These are phyloP conservation scores for Leishmania gerbilli DNA, from an alignment of 208 protist genomes.

Conservation along the genomic window DNA sequence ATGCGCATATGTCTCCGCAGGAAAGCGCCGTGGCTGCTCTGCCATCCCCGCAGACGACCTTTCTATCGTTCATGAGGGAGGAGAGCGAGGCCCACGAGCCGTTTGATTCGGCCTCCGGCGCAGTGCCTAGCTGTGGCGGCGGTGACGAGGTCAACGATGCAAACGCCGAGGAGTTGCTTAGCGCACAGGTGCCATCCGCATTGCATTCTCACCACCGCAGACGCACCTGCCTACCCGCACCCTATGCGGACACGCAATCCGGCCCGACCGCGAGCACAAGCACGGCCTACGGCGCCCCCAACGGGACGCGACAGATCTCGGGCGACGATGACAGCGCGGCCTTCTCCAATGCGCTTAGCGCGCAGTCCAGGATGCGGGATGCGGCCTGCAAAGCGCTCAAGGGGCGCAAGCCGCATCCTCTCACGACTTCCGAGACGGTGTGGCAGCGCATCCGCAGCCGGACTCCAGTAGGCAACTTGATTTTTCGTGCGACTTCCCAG, in stretches of 20 bases:
- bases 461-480: conserved; percentile 42
- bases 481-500: conserved; percentile 31
- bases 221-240: neutral
- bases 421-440: conserved; percentile 26
- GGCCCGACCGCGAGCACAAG: neutral
- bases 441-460: conserved; percentile 33
- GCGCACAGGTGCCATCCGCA: neutral
- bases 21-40: neutral
- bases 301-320: neutral
- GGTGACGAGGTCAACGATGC: neutral
- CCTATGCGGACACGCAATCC: neutral
- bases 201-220: neutral
- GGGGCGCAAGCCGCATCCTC: conserved; percentile 14
- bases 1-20: neutral
- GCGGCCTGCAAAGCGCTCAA: conserved; percentile 15
- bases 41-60: neutral
- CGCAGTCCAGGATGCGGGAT: conserved; percentile 8
- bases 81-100: conserved; percentile 3
- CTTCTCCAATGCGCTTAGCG: neutral
- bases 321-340: neutral
- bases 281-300: neutral
- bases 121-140: neutral
- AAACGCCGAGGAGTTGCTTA: neutral
- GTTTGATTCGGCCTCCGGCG: neutral
- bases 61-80: neutral